Percentiles rank a stretch among this genome's conserved stretches.
These are phyloP conservation scores for Colletotrichum sansevieriae DNA, from an alignment of 2,329 filamentous ascomycete genomes.

Conservation along the genomic window DNA sequence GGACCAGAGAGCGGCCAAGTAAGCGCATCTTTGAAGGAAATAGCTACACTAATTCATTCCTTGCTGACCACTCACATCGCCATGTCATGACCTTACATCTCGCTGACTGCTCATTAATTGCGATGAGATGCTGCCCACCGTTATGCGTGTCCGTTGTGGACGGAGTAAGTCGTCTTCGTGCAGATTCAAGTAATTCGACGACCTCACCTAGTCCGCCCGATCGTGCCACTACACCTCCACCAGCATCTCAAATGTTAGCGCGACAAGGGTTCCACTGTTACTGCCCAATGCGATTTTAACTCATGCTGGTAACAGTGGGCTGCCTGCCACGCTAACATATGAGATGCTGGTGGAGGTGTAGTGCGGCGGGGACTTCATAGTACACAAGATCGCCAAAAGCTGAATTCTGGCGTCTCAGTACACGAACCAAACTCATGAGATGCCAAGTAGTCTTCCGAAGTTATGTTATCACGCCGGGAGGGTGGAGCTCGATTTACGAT, in stretches of 20 bases:
- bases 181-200: conserved; percentile 17
- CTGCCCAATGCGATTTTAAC: too few species aligned
- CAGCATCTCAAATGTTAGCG: too few species aligned
- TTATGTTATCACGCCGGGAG: too few species aligned
- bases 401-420: background rate
- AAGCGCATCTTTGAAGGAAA: background rate
- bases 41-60: background rate
- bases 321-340: too few species aligned
- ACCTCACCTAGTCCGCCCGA: conserved; percentile 12
- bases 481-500: background rate
- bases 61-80: conserved; percentile 30
- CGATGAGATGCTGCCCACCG: background rate
- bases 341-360: background rate
- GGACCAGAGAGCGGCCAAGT: too few species aligned
- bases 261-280: too few species aligned
- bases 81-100: conserved; percentile 17
- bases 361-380: conserved; percentile 12
- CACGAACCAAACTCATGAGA: too few species aligned
- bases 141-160: background rate
- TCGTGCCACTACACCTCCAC: background rate
- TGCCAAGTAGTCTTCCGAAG: too few species aligned
- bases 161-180: conserved; percentile 2
- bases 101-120: conserved; percentile 2
- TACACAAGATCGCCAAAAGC: background rate
- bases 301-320: too few species aligned